Evolutionary conservation across 768 basidiomycete genomes (phyloP), one percentile per base, ranked within the genome.

Genomic region (Xerocomellus chrysenteron): DNA sequence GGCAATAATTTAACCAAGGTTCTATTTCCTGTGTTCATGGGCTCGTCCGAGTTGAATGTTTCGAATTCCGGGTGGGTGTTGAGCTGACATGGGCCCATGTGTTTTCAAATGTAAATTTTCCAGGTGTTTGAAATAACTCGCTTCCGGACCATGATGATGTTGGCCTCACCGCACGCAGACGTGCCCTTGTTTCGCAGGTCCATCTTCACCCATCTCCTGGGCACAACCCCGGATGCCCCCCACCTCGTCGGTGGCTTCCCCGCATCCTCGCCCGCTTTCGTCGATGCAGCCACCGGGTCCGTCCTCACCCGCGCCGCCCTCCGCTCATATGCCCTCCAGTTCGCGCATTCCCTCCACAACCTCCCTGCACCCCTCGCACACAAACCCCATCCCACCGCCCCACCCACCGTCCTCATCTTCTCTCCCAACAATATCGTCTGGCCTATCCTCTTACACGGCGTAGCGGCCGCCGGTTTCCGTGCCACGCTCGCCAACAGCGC

Each of bases 401-500:
- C 69, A 58, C 64, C 58, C 49, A 82, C 82, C 0, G 75, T 83
- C 17, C 76, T 89, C 56, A 75, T 93, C 6, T 91, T 80, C 66
- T 85, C 86, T 2, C 85, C 81, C 10, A 93, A 94, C 71, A 83
- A 77, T 19, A 62, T 92, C 45, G 73, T 75, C 42, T 86, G 77
- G 73, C 80, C 84, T 2, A 66, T 83, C 55, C 67, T 79, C 47
- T 55, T 84, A 7, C 71, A 75, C 17, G 57, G 69, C 47, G 69
- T 72, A 67, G 75, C 86, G 42, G 86, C 91, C 0, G 87, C 86
- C 0, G 89, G 88, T 4, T 65, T 90, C 16, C 73, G 82, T 43
- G 80, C 82, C 50, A 89, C 91, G 0, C 82, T 90, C 14, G 87
- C 88, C 16, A 94, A 92, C 67, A 84, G 80, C 55, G 77, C 78